A percentile compares a stretch with the other conserved stretches of the same genome.
Evolutionary conservation across 495 filamentous ascomycete genomes (phyloP).

Genomic region (Talaromyces wortmannii): DNA sequence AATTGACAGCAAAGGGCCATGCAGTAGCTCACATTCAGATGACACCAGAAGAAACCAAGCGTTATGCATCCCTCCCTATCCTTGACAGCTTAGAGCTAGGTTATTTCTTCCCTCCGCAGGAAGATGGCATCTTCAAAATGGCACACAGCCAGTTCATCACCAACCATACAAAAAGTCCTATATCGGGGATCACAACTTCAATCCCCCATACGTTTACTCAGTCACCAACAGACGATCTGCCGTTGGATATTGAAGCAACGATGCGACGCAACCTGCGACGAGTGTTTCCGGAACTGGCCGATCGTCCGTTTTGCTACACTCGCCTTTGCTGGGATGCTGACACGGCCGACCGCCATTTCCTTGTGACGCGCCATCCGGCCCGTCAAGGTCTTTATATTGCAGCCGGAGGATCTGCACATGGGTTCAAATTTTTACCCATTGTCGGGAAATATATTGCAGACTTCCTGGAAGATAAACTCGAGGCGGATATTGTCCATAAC

Average conservation of each 20-base stretch:
- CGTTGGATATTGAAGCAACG: conserved; percentile 13
- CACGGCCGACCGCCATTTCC: conserved; percentile 42
- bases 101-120: conserved; percentile 1
- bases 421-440: conserved; percentile 43
- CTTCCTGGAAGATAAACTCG: conserved; percentile 32
- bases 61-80: conserved; percentile 7
- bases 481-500: conserved; percentile 3
- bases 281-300: conserved; percentile 13
- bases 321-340: conserved; percentile 50
- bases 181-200: conserved; percentile 10
- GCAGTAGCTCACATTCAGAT: conserved; percentile 20
- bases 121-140: conserved; percentile 1
- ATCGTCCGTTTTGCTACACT: conserved; percentile 18
- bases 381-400: conserved; percentile 36
- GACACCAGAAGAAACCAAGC: conserved; percentile 10
- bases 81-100: conserved; percentile 1
- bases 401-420: conserved; percentile 44
- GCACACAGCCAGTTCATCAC: conserved; percentile 3
- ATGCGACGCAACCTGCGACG: conserved; percentile 12
- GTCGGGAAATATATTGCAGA: conserved; percentile 41
- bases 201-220: conserved; percentile 10
- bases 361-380: conserved; percentile 37
- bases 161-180: background rate
- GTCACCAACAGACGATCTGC: background rate
- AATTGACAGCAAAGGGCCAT: conserved; percentile 19